Base-by-base conservation (phyloP, 2,329 filamentous ascomycete species). In the Ramichloridium luteum region DNA sequence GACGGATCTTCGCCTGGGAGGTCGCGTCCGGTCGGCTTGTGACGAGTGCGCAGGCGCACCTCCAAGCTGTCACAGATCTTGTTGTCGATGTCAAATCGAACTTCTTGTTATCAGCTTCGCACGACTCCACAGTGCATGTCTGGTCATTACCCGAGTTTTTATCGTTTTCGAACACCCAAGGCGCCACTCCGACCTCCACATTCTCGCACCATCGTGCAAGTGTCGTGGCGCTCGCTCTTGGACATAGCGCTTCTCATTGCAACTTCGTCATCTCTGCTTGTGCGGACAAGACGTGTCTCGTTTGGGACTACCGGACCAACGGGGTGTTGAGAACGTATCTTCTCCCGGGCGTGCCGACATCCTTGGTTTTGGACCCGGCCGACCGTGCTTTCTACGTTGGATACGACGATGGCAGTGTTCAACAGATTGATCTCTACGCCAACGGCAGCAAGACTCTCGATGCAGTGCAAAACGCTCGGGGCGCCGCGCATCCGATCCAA, bases 1-100 rank as follows among this genome's bases (percentile, higher is more conserved):
- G 90, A 11, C 74, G 86, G 34, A 58, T 96, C 43, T 80, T 93
- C 48, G 59, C 93, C 3, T 98, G 90, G 90, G 90, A 98, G 77
- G 83, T 90, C 40, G 45, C 43, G 32, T 85, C 81, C 6, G 84
- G 83, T 32, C 69, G 84, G 37, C 73, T 81, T 50, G 66, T 86
- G 30, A 77, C 77, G 5, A 86, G 82, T 6, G 73, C 77, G 11
- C 73, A 80, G 33, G 75, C 79, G 41, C 83, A 92, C 60, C 71
- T 92, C 13, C 83, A 88, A 56, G 67, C 76, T 13, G 74, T 96
- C 16, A 85, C 81, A 14, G 78, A 75, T 50, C 63, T 96, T 34
- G 75, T 72, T 22, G 67, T 77, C 15, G 72, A 77, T 49, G 70
- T 76, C 8, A 80, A 77, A 25, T 77, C 74, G 28, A 74, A 74